phyloP scores from a whole-genome alignment of 2,329 filamentous ascomycete genomes.

The Immersiporthe knoxdaviesiana region DNA sequence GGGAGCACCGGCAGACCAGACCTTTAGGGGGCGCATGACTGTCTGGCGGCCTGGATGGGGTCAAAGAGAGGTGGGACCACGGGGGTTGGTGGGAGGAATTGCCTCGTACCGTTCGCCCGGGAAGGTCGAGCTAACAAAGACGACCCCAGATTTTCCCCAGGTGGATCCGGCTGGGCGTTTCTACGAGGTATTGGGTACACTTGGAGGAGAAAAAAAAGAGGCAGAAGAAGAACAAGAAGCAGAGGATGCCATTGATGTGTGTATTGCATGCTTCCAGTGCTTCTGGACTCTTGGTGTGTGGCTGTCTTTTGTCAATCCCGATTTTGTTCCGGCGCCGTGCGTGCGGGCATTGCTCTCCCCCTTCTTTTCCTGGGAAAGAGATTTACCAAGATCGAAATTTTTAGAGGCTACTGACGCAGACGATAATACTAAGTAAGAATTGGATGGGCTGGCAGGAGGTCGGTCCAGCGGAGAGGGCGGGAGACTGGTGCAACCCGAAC shows the following conservation, averaged over 20 bases:
- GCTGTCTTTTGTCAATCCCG: not conserved
- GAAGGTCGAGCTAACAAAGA: slow-evolving; percentile 19
- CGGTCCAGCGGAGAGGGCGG: not conserved
- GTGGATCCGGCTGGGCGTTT: not conserved
- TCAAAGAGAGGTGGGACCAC: not conserved
- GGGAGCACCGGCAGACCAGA: not conserved
- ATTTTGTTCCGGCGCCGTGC: not conserved
- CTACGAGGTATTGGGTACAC: not conserved
- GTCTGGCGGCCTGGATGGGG: not conserved
- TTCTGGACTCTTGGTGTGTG: not conserved
- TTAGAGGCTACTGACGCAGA: not conserved
- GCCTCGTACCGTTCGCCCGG: slow-evolving; percentile 28
- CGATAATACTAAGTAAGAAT: too few relatives aligned
- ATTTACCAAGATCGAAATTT: not conserved
- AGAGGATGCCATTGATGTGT: not conserved
- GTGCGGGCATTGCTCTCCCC: not conserved
- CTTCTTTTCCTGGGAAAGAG: not conserved
- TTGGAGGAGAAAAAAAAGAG: not conserved
- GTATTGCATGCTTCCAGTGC: not conserved
- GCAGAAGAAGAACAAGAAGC: too few relatives aligned
- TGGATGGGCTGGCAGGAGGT: not conserved
- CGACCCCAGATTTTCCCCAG: slow-evolving; percentile 28
- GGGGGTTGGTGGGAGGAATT: not conserved
- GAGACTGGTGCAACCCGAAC: not conserved
- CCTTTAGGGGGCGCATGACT: not conserved